Evolutionary conservation across 257 asterid species (phyloP), one percentile per base, ranked within the genome.

Genomic region (Sherardia arvensis): DNA sequence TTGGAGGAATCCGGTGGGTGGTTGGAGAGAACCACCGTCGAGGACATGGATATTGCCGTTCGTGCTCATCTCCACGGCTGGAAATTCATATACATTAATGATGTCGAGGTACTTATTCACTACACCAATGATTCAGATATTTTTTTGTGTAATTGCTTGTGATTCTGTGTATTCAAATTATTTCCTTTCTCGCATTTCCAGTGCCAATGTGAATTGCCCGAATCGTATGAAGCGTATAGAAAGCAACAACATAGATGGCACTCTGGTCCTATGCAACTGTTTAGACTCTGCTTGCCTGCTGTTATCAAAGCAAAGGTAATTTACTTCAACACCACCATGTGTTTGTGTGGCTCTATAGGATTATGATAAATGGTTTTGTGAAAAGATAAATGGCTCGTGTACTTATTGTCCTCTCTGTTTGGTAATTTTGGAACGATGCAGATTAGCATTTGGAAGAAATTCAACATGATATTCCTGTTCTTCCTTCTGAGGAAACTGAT

Each of bases 171-270:
- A 63, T 53, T 62, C 21, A 66, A 38, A 18, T 7, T 53, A 30
- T 66, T 62, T 36, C 6, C 64, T 8, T 66, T 20, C 34, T 62
- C 14, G 11, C 49, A 22, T 64, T 70, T 32, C 45, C 83, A 91
- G 98, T 88, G 98, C 76, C 92, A 81, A 32, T 91, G 98, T 69
- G 98, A 91, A 61, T 75, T 91, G 72, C 98, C 98, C 5, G 98
- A 91, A 73, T 88, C 98, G 7, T 91, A 88, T 21, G 96, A 91
- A 81, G 98, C 96, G 17, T 91, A 91, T 32, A 57, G 96, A 65
- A 91, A 91, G 78, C 98, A 91, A 49, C 98, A 91, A 69, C 96
- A 91, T 22, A 80, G 98, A 71, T 91, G 98, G 98, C 96, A 91
- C 85, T 91, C 98, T 9, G 98, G 98, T 58, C 98, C 98, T 2